Base-by-base conservation (phyloP, 441 rosid species). In the Melianthus villosus region DNA sequence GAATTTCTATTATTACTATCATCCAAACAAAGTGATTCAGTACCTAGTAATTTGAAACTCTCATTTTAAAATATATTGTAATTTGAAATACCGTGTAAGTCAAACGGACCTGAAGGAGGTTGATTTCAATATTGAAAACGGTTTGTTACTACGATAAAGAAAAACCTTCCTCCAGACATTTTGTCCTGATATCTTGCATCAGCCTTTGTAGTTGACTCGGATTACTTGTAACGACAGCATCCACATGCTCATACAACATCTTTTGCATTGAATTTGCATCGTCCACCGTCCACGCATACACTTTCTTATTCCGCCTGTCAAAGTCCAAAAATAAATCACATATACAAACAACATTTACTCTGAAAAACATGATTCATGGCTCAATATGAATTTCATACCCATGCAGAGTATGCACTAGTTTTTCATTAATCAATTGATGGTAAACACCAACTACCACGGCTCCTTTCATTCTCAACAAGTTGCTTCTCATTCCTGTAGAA, bases 231-330 rank as follows among this genome's bases (percentile, higher is more conserved):
- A 89, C 72, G 16, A 89, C 57, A 9, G 80, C 98, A 70, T 84
- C 84, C 2, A 74, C 80, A 13, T 46, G 60, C 48, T 64, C 71
- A n/a, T 33, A 38, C 66, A 84, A 55, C 89, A 84, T 61, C 64
- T 56, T 64, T 46, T 38, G 53, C 98, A 89, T 81, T 1, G 92
- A 72, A 49, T 76, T 78, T 29, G 35, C 38, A 15, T 81, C 89
- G 47, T 89, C 94, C 0, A 81, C 96, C 6, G 98, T 84, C 93
- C 93, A 89, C 0, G 94, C 92, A 3, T 69, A 84, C 1, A 77
- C 85, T 64, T 66, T 70, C 61, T 75, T 81, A 13, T 65, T 59
- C 34, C 77, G 65, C 75, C 94, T 77, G 67, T 56, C 19, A 54
- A 32, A 32, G n/a, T 8, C 23, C 25, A 22, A n/a, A 34, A 34